Evolutionary conservation across 352 stramenopile species (phyloP).

Genomic region (Phytophthora meadii): DNA sequence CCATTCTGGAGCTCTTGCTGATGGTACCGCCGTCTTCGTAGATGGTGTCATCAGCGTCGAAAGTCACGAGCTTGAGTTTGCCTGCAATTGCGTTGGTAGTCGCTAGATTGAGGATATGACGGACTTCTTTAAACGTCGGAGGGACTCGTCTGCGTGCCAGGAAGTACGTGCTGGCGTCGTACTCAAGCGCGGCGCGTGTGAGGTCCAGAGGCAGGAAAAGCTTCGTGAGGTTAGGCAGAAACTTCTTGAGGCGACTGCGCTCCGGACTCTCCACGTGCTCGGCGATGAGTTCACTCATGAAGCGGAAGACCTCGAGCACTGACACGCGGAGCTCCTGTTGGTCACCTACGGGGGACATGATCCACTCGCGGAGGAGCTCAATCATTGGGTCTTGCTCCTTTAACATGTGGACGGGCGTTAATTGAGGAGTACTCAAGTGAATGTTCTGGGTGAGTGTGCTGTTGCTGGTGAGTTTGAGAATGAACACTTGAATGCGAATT

Average conservation of each 20-base stretch:
- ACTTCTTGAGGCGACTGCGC: constrained; percentile 61
- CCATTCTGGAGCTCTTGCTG: constrained; percentile 70
- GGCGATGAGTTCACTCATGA: constrained; percentile 81
- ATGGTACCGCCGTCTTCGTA: constrained; percentile 87
- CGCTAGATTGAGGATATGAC: constrained; percentile 86
- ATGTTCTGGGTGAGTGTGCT: not conserved
- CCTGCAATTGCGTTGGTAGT: constrained; percentile 74
- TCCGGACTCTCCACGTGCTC: constrained; percentile 62
- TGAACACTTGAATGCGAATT: constrained; percentile 11
- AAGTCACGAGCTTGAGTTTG: constrained; percentile 85
- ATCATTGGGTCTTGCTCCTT: constrained; percentile 90
- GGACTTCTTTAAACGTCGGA: constrained; percentile 87
- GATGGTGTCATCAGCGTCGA: constrained; percentile 89
- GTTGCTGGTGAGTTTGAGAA: constrained; percentile 13
- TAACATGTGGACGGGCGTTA: constrained; percentile 49
- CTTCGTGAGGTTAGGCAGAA: constrained; percentile 68
- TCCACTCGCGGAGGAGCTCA: constrained; percentile 86
- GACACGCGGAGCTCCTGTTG: constrained; percentile 66
- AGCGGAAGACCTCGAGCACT: constrained; percentile 69
- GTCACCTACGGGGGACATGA: constrained; percentile 76
- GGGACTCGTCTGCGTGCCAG: constrained; percentile 81
- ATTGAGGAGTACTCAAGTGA: not conserved
- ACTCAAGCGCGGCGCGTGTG: constrained; percentile 65
- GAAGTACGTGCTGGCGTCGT: constrained; percentile 78
- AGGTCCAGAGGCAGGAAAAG: constrained; percentile 81